phyloP scores from a whole-genome alignment of 257 asterid species.

The Linaria vulgaris region DNA sequence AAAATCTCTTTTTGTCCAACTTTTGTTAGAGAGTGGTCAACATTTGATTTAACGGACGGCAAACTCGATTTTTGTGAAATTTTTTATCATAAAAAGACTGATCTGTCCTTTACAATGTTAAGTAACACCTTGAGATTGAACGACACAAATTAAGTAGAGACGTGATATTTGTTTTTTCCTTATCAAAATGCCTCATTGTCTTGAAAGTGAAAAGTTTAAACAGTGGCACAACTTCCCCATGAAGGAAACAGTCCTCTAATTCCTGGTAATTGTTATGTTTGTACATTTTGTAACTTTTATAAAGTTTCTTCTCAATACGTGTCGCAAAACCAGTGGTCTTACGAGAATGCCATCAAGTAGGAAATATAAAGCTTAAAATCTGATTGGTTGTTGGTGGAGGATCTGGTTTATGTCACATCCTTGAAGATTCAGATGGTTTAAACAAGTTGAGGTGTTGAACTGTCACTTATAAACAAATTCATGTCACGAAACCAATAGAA shows the following conservation, averaged over 20 bases:
- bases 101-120: too few species aligned
- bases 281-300: not conserved
- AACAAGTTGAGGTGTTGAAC: constrained; percentile 5
- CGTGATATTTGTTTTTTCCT: too few species aligned
- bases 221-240: not conserved
- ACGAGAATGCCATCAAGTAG: constrained; percentile 10
- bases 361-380: constrained; percentile 4
- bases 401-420: constrained; percentile 39
- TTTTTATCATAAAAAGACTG: too few species aligned
- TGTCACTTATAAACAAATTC: constrained; percentile 4
- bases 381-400: constrained; percentile 32
- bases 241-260: not conserved
- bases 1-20: too few species aligned
- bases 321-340: constrained; percentile 35
- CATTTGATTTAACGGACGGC: too few species aligned
- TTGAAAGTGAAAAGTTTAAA: not conserved
- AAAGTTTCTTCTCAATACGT: not conserved
- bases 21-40: too few species aligned
- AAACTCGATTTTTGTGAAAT: too few species aligned
- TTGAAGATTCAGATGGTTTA: constrained; percentile 23
- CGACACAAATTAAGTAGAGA: too few species aligned
- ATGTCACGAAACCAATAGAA: not conserved
- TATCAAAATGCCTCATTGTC: too few species aligned
- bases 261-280: not conserved
- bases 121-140: too few species aligned